Evolutionary conservation across 1,284 basidiomycete species (phyloP).

Genomic region (Rhodofomes roseus): DNA sequence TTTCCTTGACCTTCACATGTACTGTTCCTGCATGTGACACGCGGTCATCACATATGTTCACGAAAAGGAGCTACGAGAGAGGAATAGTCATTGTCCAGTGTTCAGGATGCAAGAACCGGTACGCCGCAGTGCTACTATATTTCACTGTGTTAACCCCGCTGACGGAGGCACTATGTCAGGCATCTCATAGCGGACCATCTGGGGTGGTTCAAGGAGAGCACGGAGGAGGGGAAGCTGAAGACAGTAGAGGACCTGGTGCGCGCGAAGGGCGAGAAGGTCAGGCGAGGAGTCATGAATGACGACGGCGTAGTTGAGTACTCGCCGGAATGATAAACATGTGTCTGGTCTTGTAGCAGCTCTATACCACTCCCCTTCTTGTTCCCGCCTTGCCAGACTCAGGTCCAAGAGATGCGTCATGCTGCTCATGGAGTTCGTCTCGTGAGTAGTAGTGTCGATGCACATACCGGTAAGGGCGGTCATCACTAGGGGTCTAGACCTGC

Average conservation of each 20-base stretch:
- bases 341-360: not conserved
- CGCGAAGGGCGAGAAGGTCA: slow-evolving; percentile 74
- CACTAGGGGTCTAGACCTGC: too few species aligned
- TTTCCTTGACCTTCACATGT: slow-evolving; percentile 86
- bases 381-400: not conserved
- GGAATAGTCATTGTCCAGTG: slow-evolving; percentile 94
- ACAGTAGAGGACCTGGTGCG: slow-evolving; percentile 82
- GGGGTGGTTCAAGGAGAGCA: slow-evolving; percentile 88
- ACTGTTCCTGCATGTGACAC: slow-evolving; percentile 75
- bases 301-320: slow-evolving; percentile 42
- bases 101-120: slow-evolving; percentile 88
- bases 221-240: slow-evolving; percentile 65
- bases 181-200: slow-evolving; percentile 90
- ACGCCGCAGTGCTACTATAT: slow-evolving; percentile 25
- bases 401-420: too few species aligned
- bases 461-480: too few species aligned
- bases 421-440: too few species aligned
- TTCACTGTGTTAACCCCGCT: not conserved
- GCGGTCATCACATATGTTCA: slow-evolving; percentile 87
- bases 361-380: too few species aligned
- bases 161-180: slow-evolving; percentile 33
- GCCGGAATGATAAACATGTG: slow-evolving; percentile 16
- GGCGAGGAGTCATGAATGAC: slow-evolving; percentile 49
- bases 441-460: too few species aligned
- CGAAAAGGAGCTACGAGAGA: slow-evolving; percentile 77